phyloP scores from a whole-genome alignment of 805 yeast genomes.

The Sungouiella thailandica region DNA sequence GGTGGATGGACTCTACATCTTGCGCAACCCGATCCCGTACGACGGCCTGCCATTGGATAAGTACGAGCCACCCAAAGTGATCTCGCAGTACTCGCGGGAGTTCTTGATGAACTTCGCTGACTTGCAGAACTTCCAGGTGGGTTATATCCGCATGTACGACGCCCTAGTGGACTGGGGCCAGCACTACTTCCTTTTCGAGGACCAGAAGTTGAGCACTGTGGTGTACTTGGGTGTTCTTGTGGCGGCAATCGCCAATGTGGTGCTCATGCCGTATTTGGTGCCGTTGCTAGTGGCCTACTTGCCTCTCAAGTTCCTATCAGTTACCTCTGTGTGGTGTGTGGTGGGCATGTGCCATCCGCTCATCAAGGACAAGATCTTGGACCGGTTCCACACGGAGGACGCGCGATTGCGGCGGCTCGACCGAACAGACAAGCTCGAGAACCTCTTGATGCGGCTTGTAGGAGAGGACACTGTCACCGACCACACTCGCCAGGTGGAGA shows the following conservation, averaged over 20 bases:
- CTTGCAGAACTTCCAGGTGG: constrained; percentile 72
- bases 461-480: constrained; percentile 6
- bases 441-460: constrained; percentile 16
- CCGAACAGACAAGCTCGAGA: constrained; percentile 46
- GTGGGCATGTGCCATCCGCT: constrained; percentile 47
- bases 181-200: constrained; percentile 58
- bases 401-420: constrained; percentile 50
- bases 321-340: constrained; percentile 49
- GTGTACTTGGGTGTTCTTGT: constrained; percentile 42
- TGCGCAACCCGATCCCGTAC: constrained; percentile 31
- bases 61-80: constrained; percentile 59
- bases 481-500: constrained; percentile 45
- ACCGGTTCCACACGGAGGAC: constrained; percentile 55
- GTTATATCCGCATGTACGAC: constrained; percentile 63
- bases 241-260: constrained; percentile 16
- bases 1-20: constrained; percentile 12
- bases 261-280: constrained; percentile 24
- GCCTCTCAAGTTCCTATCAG: constrained; percentile 24
- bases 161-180: constrained; percentile 42
- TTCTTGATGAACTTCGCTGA: constrained; percentile 76
- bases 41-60: constrained; percentile 45
- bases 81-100: constrained; percentile 73
- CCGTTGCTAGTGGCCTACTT: constrained; percentile 24
- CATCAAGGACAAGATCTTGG: constrained; percentile 43
- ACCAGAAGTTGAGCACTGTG: constrained; percentile 54